Base-by-base conservation (phyloP, 176 grass and related monocot genomes). In the Otatea glauca region DNA sequence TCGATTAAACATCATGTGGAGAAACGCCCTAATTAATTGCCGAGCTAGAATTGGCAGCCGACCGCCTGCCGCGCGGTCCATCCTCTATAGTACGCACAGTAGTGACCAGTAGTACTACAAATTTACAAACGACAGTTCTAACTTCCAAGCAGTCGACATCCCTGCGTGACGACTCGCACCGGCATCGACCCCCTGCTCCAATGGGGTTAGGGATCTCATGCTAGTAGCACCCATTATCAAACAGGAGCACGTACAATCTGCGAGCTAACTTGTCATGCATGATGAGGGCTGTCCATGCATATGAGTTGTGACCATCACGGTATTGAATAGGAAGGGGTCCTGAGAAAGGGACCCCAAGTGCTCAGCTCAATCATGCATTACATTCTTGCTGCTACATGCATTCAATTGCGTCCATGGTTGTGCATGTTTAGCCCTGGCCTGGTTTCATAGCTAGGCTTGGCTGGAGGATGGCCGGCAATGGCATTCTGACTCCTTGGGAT, bases 231-330 rank as follows among this genome's bases (percentile, higher is more conserved):
- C 2, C 27, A 13, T 7, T 24, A 65, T 21, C 5, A 8, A n/a
- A 35, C 15, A 13, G 3, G 77, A 27, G 17, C 9, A 32, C 3
- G 34, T 82, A 53, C 70, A 62, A 84, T 51, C 74, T 79, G 80
- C 80, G 43, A 70, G 42, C 71, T 34, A 81, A 63, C 62, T 81
- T 45, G 77, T 48, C 76, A 91, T 91, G 53, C 76, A 91, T 91
- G 53, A 91, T 81, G 89, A 76, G 27, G 41, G 71, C 1, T 69
- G 85, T 58, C 53, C 75, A 88, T 39, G 80, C 75, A 35, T 83
- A 35, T 83, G 94, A 89, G 79, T 96, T 81, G 94, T 91, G 91
- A 23, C 84, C 89, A 93, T 96, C 94, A 89, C 64, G 88, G 83
- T 86, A 96, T 91, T 96, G 71, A 96, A 91, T 91, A 86, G 32